phyloP scores from a whole-genome alignment of 2,329 filamentous ascomycete species.

The Xylaria multiplex region DNA sequence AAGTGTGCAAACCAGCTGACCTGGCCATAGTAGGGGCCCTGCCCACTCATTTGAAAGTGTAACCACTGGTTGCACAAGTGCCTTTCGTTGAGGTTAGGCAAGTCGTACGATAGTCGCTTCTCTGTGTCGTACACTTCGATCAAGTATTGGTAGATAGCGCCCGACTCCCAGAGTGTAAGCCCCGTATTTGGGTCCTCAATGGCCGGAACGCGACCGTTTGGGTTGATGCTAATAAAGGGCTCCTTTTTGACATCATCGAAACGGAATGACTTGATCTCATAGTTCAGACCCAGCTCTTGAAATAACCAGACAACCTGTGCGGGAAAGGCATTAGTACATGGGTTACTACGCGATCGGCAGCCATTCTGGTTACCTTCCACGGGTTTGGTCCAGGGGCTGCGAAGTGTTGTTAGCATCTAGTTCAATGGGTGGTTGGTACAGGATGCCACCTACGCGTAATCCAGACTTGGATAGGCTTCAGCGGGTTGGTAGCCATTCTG shows the following conservation, averaged over 20 bases:
- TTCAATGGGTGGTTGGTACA: too few relatives aligned
- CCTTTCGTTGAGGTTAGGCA: constrained; percentile 48
- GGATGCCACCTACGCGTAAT: constrained; percentile 23
- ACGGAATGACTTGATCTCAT: not conserved
- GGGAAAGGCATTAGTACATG: too few relatives aligned
- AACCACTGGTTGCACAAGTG: constrained; percentile 54
- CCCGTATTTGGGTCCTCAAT: constrained; percentile 13
- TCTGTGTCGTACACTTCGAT: constrained; percentile 41
- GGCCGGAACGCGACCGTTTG: constrained; percentile 34
- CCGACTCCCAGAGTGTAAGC: constrained; percentile 9
- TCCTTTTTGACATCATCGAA: constrained; percentile 10
- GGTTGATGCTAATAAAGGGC: constrained; percentile 1
- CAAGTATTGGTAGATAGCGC: constrained; percentile 8
- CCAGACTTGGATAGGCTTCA: constrained; percentile 31
- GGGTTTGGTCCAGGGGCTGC: not conserved
- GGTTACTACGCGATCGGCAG: too few relatives aligned
- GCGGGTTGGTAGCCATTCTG: constrained; percentile 15
- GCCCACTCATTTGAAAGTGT: constrained; percentile 54
- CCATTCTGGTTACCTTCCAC: not conserved
- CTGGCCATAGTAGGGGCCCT: constrained; percentile 53
- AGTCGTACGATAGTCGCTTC: constrained; percentile 49
- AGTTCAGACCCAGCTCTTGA: not conserved
- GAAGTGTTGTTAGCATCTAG: not conserved
- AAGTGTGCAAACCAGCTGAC: constrained; percentile 32
- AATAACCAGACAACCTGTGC: not conserved